phyloP scores from a whole-genome alignment of 148 eudicot species.

The Dianthus caryophyllus region DNA sequence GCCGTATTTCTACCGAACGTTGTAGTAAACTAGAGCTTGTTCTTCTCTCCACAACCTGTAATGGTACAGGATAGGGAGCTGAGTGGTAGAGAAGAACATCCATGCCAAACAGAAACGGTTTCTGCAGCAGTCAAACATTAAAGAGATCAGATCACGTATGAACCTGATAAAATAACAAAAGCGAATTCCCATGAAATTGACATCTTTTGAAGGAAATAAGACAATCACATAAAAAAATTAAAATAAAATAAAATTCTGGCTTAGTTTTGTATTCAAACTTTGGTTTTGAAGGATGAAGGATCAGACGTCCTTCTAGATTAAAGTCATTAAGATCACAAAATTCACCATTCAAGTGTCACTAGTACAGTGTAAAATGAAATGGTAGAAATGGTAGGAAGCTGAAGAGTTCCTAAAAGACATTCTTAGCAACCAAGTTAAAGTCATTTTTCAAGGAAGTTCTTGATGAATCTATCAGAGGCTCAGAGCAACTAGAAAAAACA shows the following conservation, averaged over 20 bases:
- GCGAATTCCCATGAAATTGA: background rate
- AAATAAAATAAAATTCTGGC: too few relatives aligned
- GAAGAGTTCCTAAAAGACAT: background rate
- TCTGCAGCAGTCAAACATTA: conserved; percentile 30
- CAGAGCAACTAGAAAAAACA: background rate
- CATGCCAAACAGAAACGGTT: conserved; percentile 29
- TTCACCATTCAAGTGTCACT: background rate
- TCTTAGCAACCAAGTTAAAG: background rate
- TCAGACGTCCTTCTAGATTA: background rate
- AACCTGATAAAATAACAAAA: background rate
- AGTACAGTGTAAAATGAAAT: background rate
- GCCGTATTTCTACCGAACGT: conserved; percentile 20
- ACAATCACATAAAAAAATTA: background rate
- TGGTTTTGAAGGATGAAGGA: background rate
- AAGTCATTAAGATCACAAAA: background rate
- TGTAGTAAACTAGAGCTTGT: conserved; percentile 16
- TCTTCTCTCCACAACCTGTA: conserved; percentile 27
- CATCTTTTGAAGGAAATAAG: background rate
- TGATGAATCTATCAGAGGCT: background rate
- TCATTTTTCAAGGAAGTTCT: background rate
- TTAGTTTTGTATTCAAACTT: too few relatives aligned
- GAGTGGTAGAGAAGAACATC: conserved; percentile 52
- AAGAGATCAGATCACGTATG: background rate
- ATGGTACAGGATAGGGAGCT: conserved; percentile 32
- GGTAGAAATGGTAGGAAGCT: background rate